Evolutionary conservation across 371 early-diverging fungal genomes (phyloP).

Genomic region (Lichtheimia ornata): DNA sequence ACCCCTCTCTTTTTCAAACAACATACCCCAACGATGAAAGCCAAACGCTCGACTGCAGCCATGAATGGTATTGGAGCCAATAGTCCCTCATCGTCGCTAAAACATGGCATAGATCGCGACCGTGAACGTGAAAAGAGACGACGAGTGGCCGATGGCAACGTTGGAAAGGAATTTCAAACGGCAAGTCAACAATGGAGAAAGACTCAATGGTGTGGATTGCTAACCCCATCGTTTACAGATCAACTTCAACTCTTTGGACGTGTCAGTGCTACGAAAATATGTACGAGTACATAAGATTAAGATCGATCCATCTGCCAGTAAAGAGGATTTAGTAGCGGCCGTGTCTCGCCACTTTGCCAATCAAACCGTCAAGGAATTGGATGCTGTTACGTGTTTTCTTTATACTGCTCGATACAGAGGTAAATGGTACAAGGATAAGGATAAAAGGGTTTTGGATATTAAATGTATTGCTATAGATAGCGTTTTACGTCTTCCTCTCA

Average conservation of each 20-base stretch:
- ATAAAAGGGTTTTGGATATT: background rate
- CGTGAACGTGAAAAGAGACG: constrained; percentile 49
- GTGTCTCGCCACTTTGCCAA: constrained; percentile 55
- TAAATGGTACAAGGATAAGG: constrained; percentile 8
- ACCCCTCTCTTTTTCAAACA: constrained; percentile 4
- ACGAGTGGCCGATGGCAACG: constrained; percentile 34
- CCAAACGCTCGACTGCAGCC: constrained; percentile 14
- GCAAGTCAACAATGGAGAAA: constrained; percentile 17
- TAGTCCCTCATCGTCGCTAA: constrained; percentile 11
- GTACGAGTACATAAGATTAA: constrained; percentile 47
- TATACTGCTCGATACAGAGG: constrained; percentile 53
- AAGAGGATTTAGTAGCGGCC: constrained; percentile 48
- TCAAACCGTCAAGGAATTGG: constrained; percentile 49
- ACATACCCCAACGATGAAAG: constrained; percentile 38
- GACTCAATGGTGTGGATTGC: background rate
- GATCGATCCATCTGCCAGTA: constrained; percentile 26
- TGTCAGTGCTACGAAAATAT: constrained; percentile 45
- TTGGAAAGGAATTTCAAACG: constrained; percentile 55
- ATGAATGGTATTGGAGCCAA: constrained; percentile 4
- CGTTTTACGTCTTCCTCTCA: constrained; percentile 14
- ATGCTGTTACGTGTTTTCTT: constrained; percentile 50
- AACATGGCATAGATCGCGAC: constrained; percentile 25
- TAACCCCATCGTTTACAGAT: constrained; percentile 23
- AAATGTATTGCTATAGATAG: constrained; percentile 10
- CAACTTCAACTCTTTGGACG: constrained; percentile 47